Conservation (phyloP, 2,329 filamentous ascomycete genomes). For the Trichoderma cornu-damae region DNA sequence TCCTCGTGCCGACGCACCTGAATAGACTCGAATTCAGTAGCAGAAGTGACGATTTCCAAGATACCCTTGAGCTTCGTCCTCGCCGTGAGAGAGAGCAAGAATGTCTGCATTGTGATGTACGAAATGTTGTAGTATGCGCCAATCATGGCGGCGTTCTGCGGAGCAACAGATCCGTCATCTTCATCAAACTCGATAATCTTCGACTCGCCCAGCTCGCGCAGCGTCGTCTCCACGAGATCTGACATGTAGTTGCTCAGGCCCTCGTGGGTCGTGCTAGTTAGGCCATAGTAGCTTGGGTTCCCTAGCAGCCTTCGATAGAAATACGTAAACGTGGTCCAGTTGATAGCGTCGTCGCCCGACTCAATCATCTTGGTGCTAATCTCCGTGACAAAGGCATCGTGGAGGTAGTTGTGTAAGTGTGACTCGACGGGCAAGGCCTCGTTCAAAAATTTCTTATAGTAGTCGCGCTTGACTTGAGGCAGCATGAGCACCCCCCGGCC, state of each 20-base stretch:
- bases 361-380: slow-evolving; percentile 94
- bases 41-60: slow-evolving; percentile 92
- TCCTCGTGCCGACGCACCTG: slow-evolving; percentile 94
- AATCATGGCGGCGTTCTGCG: slow-evolving; percentile 95
- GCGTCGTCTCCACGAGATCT: slow-evolving; percentile 85
- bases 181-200: slow-evolving; percentile 96
- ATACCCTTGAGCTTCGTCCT: slow-evolving; percentile 96
- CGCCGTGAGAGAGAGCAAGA: slow-evolving; percentile 81
- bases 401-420: slow-evolving; percentile 82
- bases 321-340: slow-evolving; percentile 98
- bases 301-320: slow-evolving; percentile 93
- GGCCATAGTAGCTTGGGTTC: slow-evolving; percentile 93
- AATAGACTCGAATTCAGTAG: slow-evolving; percentile 91
- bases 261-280: slow-evolving; percentile 84
- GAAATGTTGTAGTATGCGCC: slow-evolving; percentile 99
- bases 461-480: slow-evolving; percentile 87
- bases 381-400: slow-evolving; percentile 95
- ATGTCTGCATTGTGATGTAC: slow-evolving; percentile 98
- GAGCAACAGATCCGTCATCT: slow-evolving; percentile 82
- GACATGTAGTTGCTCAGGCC: slow-evolving; percentile 92
- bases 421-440: slow-evolving; percentile 95
- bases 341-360: slow-evolving; percentile 93
- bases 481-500: slow-evolving; percentile 95
- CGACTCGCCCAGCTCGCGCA: slow-evolving; percentile 85
- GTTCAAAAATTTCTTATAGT: slow-evolving; percentile 98